Evolutionary conservation across 106 monocot genomes (phyloP).

Genomic region (Chionographis japonica): DNA sequence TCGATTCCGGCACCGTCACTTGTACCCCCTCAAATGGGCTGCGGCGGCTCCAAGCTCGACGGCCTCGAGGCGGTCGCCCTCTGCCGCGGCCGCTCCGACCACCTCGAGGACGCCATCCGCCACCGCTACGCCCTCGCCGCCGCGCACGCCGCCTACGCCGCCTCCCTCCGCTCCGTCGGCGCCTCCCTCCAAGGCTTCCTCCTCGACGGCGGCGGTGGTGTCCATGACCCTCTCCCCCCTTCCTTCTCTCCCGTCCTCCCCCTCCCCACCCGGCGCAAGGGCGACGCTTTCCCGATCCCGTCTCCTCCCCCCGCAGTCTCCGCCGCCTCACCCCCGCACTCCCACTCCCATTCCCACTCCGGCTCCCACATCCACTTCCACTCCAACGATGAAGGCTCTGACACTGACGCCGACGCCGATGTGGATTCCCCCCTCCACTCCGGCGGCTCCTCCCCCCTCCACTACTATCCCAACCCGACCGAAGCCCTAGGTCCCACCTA

Average conservation of each 20-base stretch:
- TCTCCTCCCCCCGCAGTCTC: neutral
- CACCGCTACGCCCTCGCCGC: conserved; percentile 16
- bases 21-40: conserved; percentile 8
- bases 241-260: conserved; percentile 4
- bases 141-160: conserved; percentile 22
- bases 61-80: conserved; percentile 12
- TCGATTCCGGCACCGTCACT: no score
- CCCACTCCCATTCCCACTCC: neutral
- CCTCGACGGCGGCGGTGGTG: neutral
- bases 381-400: neutral
- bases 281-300: neutral
- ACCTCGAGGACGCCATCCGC: conserved; percentile 18
- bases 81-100: conserved; percentile 19
- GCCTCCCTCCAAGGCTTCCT: conserved; percentile 8
- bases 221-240: no score
- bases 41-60: conserved; percentile 19
- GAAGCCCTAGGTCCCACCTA: neutral
- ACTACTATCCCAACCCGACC: neutral
- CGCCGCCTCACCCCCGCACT: conserved; percentile 5
- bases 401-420: neutral
- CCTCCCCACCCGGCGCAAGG: neutral
- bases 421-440: no score
- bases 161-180: conserved; percentile 16
- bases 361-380: neutral
- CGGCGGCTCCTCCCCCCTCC: neutral